These are phyloP conservation scores for Fusarium sacchari DNA, from an alignment of 2,329 filamentous ascomycete genomes.

Conservation along the genomic window DNA sequence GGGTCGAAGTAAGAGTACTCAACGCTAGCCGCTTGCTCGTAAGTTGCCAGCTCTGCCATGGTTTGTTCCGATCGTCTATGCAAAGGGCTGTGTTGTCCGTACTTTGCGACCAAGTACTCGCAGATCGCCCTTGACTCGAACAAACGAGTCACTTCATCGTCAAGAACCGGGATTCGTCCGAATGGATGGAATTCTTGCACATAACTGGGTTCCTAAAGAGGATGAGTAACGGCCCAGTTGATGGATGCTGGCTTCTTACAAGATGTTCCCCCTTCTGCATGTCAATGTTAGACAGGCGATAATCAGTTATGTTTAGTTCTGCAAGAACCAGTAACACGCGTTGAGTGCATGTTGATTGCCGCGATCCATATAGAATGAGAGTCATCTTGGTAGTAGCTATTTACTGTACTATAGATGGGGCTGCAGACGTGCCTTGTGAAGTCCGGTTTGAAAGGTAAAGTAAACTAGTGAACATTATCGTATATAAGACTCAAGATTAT, in stretches of 20 bases:
- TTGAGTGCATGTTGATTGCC: not conserved
- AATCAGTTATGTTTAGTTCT: not conserved
- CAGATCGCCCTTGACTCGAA: not conserved
- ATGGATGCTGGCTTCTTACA: not conserved
- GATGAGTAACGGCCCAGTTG: not conserved
- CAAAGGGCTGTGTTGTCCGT: not conserved
- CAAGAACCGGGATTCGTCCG: not conserved
- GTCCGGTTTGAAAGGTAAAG: fast-evolving
- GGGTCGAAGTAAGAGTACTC: not conserved
- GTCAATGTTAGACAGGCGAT: not conserved
- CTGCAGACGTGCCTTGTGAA: not conserved
- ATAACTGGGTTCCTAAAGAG: not conserved
- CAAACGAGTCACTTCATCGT: not conserved
- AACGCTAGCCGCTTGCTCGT: not conserved
- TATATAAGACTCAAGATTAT: too few relatives aligned
- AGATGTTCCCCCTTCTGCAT: not conserved
- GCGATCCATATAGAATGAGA: not conserved
- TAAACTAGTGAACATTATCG: fast-evolving
- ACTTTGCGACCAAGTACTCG: not conserved
- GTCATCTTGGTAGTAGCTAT: not conserved
- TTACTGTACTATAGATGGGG: not conserved
- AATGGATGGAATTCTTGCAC: not conserved
- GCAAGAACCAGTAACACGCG: not conserved
- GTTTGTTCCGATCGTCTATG: not conserved
- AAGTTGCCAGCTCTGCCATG: not conserved